Base-by-base conservation (phyloP, 2,329 filamentous ascomycete genomes). In the Sordariomycetes sp. region DNA sequence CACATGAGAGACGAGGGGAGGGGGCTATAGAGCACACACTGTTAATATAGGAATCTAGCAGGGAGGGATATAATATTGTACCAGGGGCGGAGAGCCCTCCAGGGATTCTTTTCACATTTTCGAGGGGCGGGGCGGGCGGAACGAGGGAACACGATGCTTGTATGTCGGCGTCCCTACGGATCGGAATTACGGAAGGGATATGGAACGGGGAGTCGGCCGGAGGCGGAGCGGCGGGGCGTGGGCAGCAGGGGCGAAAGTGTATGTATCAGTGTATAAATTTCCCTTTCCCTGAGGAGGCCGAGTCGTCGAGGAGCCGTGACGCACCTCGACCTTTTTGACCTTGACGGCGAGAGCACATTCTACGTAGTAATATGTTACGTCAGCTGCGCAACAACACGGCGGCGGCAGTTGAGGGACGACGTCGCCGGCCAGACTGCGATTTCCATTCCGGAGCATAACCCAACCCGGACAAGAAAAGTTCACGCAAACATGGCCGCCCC, bases 401-500 rank as follows among this genome's bases (percentile, higher is more conserved):
- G 8, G 4, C 4, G 18, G 28, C 28, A 32, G 4, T 4, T 32
- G 28, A 32, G 28, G 28, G 4, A 8, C 28, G 28, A 32, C 4
- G 28, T 32, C 28, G 28, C 8, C 28, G 28, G 4, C 8, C 28
- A 32, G 28, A 8, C 28, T 32, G 28, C 28, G 4, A 8, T 32
- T 32, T 32, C 8, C 28, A 8, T 32, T 8, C 28, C 4, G 28
- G 28, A 32, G 28, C 28, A 32, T 4, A 32, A 32, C 28, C 28
- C 28, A 32, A 4, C 28, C 28, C 28, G 28, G 28, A 32, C 8
- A 50, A 24, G 22, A n/a, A 11, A 22, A 50, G 20, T 50, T 50
- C 20, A 5, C 10, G 40, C 5, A 11, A 50, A 50, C 8, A 53
- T 57, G 55, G n/a, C 55, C 3, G 57, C 57, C 55, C 69, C 63